phyloP scores from a whole-genome alignment of 2,329 filamentous ascomycete species.

The Ophiocordyceps sinensis region DNA sequence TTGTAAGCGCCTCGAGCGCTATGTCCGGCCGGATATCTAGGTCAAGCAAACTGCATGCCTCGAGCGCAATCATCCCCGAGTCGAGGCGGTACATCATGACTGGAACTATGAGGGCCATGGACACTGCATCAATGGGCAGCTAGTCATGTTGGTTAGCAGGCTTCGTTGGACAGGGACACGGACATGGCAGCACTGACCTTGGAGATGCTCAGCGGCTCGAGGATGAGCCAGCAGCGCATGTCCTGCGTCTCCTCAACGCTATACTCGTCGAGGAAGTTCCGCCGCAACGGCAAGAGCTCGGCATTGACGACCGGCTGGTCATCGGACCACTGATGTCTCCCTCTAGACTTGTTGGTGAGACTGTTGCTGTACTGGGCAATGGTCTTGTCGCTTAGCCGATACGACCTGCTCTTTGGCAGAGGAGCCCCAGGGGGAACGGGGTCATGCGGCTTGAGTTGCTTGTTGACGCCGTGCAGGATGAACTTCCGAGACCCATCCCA shows the following conservation, averaged over 20 bases:
- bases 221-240: conserved; percentile 50
- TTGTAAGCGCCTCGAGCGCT: conserved; percentile 81
- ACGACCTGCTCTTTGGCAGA: conserved; percentile 27
- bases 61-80: conserved; percentile 62
- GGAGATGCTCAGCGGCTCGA: conserved; percentile 66
- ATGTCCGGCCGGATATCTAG: conserved; percentile 51
- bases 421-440: conserved; percentile 44
- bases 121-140: conserved; percentile 55
- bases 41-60: conserved; percentile 53
- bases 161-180: background rate
- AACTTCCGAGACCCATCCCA: conserved; percentile 51
- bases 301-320: conserved; percentile 74
- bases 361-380: conserved; percentile 81
- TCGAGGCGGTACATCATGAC: conserved; percentile 77
- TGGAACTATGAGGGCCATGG: conserved; percentile 63
- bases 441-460: conserved; percentile 47
- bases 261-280: conserved; percentile 67
- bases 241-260: conserved; percentile 32
- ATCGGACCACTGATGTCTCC: conserved; percentile 35
- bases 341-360: conserved; percentile 48
- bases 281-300: conserved; percentile 58
- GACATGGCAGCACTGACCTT: conserved; percentile 35
- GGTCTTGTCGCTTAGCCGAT: conserved; percentile 29
- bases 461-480: conserved; percentile 36
- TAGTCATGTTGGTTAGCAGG: conserved; percentile 17